Evolutionary conservation across 2,329 filamentous ascomycete genomes (phyloP), one percentile per base, ranked within the genome.

Genomic region (Alternaria atra): DNA sequence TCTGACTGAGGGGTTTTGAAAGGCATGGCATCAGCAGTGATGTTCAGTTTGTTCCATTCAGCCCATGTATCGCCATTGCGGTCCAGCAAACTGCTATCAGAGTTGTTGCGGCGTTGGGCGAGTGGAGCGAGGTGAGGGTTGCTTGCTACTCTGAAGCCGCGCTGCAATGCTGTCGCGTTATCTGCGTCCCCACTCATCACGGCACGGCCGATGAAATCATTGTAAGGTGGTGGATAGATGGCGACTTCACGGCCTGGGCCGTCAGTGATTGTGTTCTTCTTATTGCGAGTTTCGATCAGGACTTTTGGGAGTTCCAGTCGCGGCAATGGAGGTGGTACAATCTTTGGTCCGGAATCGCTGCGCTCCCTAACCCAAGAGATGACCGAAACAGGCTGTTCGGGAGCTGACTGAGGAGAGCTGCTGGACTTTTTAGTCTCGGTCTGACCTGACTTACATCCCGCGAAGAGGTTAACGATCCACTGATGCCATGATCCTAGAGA

Each of bases 401-500:
- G 3, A 42, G 20, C 20, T 42, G 39, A 15, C 10, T 42, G 39
- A 42, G 50, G 27, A 29, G 6, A 0, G 20, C 15, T 54, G 39
- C 3, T 30, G 30, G 34, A 27, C 13, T 46, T 20, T 15, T 39
- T 5, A 13, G n/a, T 3, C n/a, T 4, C 29, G 3, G 15, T 27
- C 42, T 27, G 15, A 25, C 27, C 42, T 9, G 42, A 15, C 35
- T 52, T 60, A 46, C 57, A 58, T 6, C 65, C 63, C 6, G 63
- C 57, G 37, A 69, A 68, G 2, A 69, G 58, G 2, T 25, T 44
- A 9, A 70, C 47, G 2, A 68, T 17, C 15, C 34, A 56, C 15
- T 61, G 46, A 7, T 66, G 40, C 43, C 60, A 55, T 17, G 27
- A 44, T 5, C 23, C 46, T 5, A 17, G 32, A 39, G 50, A 40